These are phyloP conservation scores for Schizochytrium sp. DNA, from an alignment of 108 stramenopile species.

Conservation along the genomic window DNA sequence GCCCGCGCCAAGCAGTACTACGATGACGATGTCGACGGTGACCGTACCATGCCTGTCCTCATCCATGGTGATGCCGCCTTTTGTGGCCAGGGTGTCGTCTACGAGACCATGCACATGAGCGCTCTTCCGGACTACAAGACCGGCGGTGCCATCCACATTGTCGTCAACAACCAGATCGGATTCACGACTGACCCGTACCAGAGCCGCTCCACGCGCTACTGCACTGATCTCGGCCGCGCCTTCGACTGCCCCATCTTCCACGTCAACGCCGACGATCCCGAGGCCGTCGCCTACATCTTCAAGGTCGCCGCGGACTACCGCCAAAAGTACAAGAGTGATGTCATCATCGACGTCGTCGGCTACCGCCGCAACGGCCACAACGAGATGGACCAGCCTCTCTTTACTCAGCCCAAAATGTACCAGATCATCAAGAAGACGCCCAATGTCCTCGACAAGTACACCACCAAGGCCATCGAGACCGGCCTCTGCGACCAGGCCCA, in stretches of 20 bases:
- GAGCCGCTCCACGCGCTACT: constrained; percentile 87
- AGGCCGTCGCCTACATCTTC: constrained; percentile 84
- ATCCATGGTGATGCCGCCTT: constrained; percentile 99
- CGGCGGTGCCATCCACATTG: constrained; percentile 97
- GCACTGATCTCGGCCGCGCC: constrained; percentile 93
- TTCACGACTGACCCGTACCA: constrained; percentile 94
- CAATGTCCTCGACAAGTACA: constrained; percentile 71
- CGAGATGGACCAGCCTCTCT: constrained; percentile 96
- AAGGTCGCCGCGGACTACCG: constrained; percentile 95
- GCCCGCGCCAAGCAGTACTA: constrained; percentile 95
- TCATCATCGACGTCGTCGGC: constrained; percentile 95
- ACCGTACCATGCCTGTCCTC: constrained; percentile 72
- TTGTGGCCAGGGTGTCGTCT: constrained; percentile 96
- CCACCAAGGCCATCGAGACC: constrained; percentile 57
- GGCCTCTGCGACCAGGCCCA: constrained; percentile 74
- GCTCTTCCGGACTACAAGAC: constrained; percentile 73
- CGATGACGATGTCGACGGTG: constrained; percentile 13
- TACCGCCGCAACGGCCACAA: constrained; percentile 98
- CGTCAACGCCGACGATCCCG: constrained; percentile 97
- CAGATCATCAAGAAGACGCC: constrained; percentile 75
- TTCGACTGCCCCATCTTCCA: constrained; percentile 98
- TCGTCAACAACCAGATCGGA: constrained; percentile 99
- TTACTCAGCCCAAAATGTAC: constrained; percentile 95
- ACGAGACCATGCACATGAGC: constrained; percentile 95
- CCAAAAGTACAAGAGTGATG: constrained; percentile 88